These are phyloP conservation scores for Candida neerlandica DNA, from an alignment of 1,139 yeast genomes.

Conservation along the genomic window DNA sequence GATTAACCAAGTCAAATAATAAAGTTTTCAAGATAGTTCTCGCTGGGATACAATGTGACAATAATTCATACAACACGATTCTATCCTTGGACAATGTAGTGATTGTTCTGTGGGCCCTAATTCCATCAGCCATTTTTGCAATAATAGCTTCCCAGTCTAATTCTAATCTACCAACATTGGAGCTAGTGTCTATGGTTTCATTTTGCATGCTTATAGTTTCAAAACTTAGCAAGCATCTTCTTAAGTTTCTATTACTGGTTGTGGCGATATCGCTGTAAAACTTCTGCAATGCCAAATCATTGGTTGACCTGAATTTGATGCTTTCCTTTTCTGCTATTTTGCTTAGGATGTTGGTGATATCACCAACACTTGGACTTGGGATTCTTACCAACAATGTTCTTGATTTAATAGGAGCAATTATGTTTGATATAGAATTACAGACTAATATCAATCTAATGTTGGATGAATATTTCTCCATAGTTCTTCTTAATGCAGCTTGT, in stretches of 20 bases:
- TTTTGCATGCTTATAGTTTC: slow-evolving; percentile 85
- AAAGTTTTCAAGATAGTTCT: slow-evolving; percentile 71
- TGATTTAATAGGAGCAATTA: slow-evolving; percentile 91
- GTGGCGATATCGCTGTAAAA: slow-evolving; percentile 57
- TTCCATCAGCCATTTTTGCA: slow-evolving; percentile 59
- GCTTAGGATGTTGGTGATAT: slow-evolving; percentile 55
- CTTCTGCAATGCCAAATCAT: slow-evolving; percentile 35
- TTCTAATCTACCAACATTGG: slow-evolving; percentile 27
- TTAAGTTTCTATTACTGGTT: slow-evolving; percentile 67
- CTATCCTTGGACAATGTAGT: slow-evolving; percentile 72
- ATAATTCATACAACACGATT: slow-evolving; percentile 75
- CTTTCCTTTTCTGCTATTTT: slow-evolving; percentile 61
- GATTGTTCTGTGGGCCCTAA: slow-evolving; percentile 67
- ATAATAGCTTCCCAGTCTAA: slow-evolving; percentile 93
- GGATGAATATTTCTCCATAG: slow-evolving; percentile 95
- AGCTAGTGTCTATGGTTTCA: slow-evolving; percentile 47
- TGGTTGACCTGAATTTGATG: slow-evolving; percentile 42
- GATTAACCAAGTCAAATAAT: slow-evolving; percentile 54
- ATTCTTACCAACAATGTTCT: slow-evolving; percentile 85
- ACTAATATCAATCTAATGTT: slow-evolving; percentile 82
- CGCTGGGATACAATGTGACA: slow-evolving; percentile 94
- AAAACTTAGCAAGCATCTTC: slow-evolving; percentile 75
- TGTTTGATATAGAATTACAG: slow-evolving; percentile 87
- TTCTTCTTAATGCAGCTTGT: slow-evolving; percentile 94
- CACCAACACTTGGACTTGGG: slow-evolving; percentile 73